Base-by-base conservation (phyloP, 805 yeast species). In the Candida ponderosae region DNA sequence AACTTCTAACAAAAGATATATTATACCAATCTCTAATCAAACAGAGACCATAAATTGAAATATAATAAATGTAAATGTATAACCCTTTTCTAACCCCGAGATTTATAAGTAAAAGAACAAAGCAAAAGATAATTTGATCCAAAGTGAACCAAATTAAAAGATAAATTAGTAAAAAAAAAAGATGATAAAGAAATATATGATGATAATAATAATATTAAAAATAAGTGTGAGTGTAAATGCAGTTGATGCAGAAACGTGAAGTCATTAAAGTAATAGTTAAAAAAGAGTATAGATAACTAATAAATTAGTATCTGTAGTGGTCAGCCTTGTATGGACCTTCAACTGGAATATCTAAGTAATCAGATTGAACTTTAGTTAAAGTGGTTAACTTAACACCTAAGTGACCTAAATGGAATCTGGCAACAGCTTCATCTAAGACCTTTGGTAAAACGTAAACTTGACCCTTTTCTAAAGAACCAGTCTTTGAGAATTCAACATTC, bases 281-380 rank as follows among this genome's bases (percentile, higher is more conserved):
- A 33, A 23, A 20, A 15, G 17, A 6, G 27, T 15, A 13, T 6
- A 27, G 13, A 33, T 18, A 16, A 36, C 14, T n/a, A 8, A 8
- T 10, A 21, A 39, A 51, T 71, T 86, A 90, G 75, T 90, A 90
- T 76, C 97, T 85, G 94, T 90, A 90, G 74, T 81, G 85, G 57
- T 90, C 97, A 60, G 95, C 81, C 82, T 90, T 90, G 95, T 59
- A 90, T 57, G 98, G 98, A 75, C 98, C 98, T 66, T 81, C 83
- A 57, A 65, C 63, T 60, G 96, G 90, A 54, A 93, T 70, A 61
- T 90, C 89, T 65, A 90, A 81, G 82, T 90, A 90, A 53, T 88
- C 96, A 56, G 96, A 76, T 79, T 90, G 98, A 53, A 65, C 87
- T 38, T 66, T 50, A 50, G 88, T 64, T 63, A 90, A 81, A 49